Evolutionary conservation across 768 basidiomycete species (phyloP).

Genomic region (Lentinula sp.): DNA sequence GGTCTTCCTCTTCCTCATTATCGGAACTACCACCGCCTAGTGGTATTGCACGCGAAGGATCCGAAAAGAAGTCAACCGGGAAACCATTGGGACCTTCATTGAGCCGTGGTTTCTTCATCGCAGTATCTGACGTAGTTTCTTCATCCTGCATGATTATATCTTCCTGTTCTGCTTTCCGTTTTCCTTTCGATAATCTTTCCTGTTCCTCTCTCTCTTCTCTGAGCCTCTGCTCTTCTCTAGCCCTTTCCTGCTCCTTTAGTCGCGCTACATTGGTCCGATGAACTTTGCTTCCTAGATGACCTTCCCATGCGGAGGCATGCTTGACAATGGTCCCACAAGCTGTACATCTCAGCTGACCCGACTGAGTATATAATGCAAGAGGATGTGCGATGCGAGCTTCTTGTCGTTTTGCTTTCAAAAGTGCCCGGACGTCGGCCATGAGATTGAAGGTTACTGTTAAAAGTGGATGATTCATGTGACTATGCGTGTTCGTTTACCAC

Average conservation of each 20-base stretch:
- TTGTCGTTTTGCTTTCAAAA: conserved; percentile 80
- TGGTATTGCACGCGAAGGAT: conserved; percentile 49
- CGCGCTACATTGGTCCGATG: conserved; percentile 66
- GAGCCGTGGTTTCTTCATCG: conserved; percentile 24
- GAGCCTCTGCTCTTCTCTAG: conserved; percentile 27
- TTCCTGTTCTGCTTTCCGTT: conserved; percentile 23
- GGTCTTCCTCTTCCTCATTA: conserved; percentile 11
- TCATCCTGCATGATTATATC: conserved; percentile 14
- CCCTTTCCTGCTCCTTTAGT: conserved; percentile 48
- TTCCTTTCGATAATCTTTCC: conserved; percentile 27
- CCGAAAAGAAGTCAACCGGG: conserved; percentile 79
- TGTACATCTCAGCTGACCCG: conserved; percentile 64
- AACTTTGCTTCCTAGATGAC: conserved; percentile 75
- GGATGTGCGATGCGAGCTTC: conserved; percentile 70
- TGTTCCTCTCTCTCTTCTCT: conserved; percentile 25
- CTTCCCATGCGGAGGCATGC: conserved; percentile 81
- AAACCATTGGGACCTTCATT: conserved; percentile 27
- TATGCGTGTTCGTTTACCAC: neutral
- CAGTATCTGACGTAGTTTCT: conserved; percentile 17
- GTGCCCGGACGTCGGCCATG: conserved; percentile 78
- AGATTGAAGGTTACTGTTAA: neutral
- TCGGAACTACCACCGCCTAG: conserved; percentile 38
- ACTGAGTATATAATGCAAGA: conserved; percentile 58
- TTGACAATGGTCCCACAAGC: conserved; percentile 63
- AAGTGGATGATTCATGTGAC: neutral